These are phyloP conservation scores for Hygrophoropsis aurantiaca DNA, from an alignment of 768 basidiomycete species.

Conservation along the genomic window DNA sequence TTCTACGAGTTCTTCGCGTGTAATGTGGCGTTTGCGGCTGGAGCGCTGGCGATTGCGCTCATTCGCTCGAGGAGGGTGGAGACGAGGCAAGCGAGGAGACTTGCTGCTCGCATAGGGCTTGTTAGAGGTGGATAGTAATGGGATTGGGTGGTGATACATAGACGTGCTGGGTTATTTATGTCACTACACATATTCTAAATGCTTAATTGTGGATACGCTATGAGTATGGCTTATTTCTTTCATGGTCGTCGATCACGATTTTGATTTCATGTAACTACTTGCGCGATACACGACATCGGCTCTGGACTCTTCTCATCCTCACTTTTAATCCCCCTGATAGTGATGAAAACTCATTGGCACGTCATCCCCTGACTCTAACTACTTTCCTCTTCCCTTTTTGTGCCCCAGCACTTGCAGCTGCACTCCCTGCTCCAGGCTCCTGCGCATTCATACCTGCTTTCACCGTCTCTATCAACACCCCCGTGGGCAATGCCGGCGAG, in stretches of 20 bases:
- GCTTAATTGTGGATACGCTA: no score
- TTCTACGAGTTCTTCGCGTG: conserved; percentile 91
- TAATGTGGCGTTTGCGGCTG: conserved; percentile 69
- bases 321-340: no score
- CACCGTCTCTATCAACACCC: conserved; percentile 78
- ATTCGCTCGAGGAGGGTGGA: conserved; percentile 68
- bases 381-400: conserved; percentile 83
- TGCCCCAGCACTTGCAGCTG: conserved; percentile 28
- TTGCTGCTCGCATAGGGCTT: conserved; percentile 86
- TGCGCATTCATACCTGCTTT: conserved; percentile 81
- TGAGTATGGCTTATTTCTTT: no score
- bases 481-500: conserved; percentile 74
- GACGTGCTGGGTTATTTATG: no score
- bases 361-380: conserved; percentile 64
- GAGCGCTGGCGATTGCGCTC: conserved; percentile 66
- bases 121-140: conserved; percentile 38
- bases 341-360: no score
- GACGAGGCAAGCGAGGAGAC: conserved; percentile 71
- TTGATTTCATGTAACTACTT: no score
- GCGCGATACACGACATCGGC: no score
- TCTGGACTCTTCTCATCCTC: no score
- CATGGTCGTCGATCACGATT: no score
- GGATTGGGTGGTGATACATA: no score
- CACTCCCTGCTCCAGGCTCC: conserved; percentile 47
- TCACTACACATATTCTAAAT: no score